Base-by-base conservation (phyloP, 2,329 filamentous ascomycete genomes). In the Trichoderma koningii region DNA sequence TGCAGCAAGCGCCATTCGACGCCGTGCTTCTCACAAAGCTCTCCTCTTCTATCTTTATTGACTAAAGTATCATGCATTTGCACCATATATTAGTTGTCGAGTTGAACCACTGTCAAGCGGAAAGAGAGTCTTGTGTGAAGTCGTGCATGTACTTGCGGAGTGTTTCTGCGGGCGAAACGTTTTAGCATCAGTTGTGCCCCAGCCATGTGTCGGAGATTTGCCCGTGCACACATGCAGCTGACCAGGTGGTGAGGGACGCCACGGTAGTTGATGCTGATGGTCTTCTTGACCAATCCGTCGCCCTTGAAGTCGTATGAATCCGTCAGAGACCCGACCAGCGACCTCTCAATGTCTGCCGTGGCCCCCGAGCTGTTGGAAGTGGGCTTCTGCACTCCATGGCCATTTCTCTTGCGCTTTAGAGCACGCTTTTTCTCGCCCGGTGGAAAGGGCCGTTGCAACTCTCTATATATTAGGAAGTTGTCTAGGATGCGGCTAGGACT, bases 291-390 rank as follows among this genome's bases (percentile, higher is more conserved):
- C 47, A 97, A 78, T 0, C 93, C 93, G 1, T 87, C 85, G 15
- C 87, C 82, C 72, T 95, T 95, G 83, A 97, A 97, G 38, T 88
- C 87, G 71, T 97, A 97, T 0, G 90, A 93, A 76, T 96, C 93
- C n/a, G 94, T 86, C 14, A 97, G 81, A 0, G 92, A 96, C 6
- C 93, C 93, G 51, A 95, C 87, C 61, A 93, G 72, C 1, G 76
- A 72, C 62, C 81, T 73, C 50, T 79, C 75, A 0, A 71, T 61
- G 1, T 77, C 80, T 45, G 50, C 65, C 56, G 21, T 50, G 41
- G 64, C 52, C 6, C 64, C 42, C 5, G 68, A 38, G 52, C 64
- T 68, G 7, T 76, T 69, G 7, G 70, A 66, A 4, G 14, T 12
- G 12, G 34, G 34, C 64, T 82, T 83, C 14, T 68, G 65, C 45